Conservation (phyloP, 1,139 yeast species). For the Geotrichum macrosporum region DNA sequence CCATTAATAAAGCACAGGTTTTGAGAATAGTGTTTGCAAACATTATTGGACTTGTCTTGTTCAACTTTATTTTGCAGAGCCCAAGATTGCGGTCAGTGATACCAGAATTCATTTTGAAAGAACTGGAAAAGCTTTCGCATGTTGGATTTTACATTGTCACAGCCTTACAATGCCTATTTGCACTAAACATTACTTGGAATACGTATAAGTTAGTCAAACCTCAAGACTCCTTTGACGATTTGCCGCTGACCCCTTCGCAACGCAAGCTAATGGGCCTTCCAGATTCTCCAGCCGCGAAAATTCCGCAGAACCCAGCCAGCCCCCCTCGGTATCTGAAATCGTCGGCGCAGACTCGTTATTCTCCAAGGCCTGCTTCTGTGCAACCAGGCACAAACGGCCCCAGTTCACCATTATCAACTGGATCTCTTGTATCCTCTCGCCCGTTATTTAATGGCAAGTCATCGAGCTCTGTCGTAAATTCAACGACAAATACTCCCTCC, state of each 20-base stretch:
- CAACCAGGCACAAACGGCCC: too few relatives aligned
- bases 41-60: constrained; percentile 23
- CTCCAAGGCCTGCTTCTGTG: constrained; percentile 28
- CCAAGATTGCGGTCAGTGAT: background rate
- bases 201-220: constrained; percentile 38
- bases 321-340: constrained; percentile 35
- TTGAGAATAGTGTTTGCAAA: constrained; percentile 38
- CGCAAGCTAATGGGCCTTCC: constrained; percentile 44
- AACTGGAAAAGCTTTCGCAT: background rate
- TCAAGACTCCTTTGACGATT: constrained; percentile 40
- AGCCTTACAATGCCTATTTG: constrained; percentile 35
- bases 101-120: background rate
- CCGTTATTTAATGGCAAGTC: constrained; percentile 3
- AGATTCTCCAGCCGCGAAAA: constrained; percentile 25
- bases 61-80: background rate
- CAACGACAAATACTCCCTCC: too few relatives aligned
- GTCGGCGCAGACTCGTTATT: constrained; percentile 30
- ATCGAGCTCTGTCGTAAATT: background rate
- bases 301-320: constrained; percentile 21
- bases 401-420: background rate
- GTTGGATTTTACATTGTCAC: constrained; percentile 1
- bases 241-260: constrained; percentile 43
- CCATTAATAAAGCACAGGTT: constrained; percentile 40
- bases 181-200: constrained; percentile 40
- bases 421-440: background rate